Evolutionary conservation across 192 early-diverging fungal genomes (phyloP).

Genomic region (Linnemannia zychae): DNA sequence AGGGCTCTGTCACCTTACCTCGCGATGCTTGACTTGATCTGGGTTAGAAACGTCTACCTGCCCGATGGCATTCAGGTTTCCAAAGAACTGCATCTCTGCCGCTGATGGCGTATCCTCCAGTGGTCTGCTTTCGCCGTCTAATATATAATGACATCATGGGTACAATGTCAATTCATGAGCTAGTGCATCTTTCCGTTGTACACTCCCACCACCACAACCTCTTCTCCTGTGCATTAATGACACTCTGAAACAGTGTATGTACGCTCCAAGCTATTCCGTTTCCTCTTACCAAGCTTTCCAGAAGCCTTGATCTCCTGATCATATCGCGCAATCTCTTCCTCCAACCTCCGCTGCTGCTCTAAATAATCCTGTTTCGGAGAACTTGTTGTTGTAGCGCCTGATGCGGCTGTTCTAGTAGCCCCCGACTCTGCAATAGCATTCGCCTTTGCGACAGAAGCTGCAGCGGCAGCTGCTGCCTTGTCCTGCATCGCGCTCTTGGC

Average conservation of each 20-base stretch:
- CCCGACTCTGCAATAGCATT: neutral
- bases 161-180: neutral
- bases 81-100: slow-evolving; percentile 54
- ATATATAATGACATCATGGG: neutral
- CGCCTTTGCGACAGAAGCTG: slow-evolving; percentile 15
- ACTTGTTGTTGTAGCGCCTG: neutral
- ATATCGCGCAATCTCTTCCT: slow-evolving; percentile 38
- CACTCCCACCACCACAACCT: no score
- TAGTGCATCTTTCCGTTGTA: neutral
- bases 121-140: slow-evolving; percentile 47
- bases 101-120: slow-evolving; percentile 51
- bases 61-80: slow-evolving; percentile 42
- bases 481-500: slow-evolving; percentile 34
- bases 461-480: slow-evolving; percentile 15
- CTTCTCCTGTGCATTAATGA: neutral
- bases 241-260: neutral
- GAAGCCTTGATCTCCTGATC: slow-evolving; percentile 34
- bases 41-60: slow-evolving; percentile 42
- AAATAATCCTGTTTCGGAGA: slow-evolving; percentile 52
- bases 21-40: slow-evolving; percentile 49
- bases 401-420: neutral
- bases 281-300: slow-evolving; percentile 23
- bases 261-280: neutral
- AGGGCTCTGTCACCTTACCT: no score
- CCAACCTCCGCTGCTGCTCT: slow-evolving; percentile 29